These are phyloP conservation scores for Phellopilus nigrolimitatus DNA, from an alignment of 1,284 basidiomycete genomes.

Conservation along the genomic window DNA sequence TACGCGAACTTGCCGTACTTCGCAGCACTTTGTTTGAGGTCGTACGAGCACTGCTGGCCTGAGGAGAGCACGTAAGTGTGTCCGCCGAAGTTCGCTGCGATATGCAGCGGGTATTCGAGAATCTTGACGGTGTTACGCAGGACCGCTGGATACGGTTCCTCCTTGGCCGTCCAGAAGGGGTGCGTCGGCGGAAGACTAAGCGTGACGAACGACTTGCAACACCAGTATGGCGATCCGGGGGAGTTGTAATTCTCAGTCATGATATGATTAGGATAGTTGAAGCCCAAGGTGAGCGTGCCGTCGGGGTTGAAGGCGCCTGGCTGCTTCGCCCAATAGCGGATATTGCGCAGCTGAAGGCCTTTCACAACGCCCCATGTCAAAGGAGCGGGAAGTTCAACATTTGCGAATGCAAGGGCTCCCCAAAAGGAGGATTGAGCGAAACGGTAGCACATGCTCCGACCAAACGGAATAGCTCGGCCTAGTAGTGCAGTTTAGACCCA, in stretches of 20 bases:
- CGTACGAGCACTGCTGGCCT: conserved; percentile 75
- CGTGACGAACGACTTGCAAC: conserved; percentile 71
- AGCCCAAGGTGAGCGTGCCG: conserved; percentile 73
- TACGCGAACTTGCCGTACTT: conserved; percentile 79
- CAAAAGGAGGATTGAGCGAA: conserved; percentile 78
- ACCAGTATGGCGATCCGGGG: conserved; percentile 80
- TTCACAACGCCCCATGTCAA: conserved; percentile 72
- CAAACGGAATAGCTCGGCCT: conserved; percentile 75
- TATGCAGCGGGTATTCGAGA: conserved; percentile 62
- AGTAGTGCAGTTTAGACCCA: not conserved
- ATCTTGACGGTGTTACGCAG: conserved; percentile 42
- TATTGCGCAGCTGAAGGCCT: conserved; percentile 67
- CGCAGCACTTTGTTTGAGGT: conserved; percentile 70
- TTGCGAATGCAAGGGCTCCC: conserved; percentile 68
- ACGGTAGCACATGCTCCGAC: conserved; percentile 71
- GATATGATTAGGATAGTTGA: conserved; percentile 67
- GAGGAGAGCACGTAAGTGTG: conserved; percentile 72
- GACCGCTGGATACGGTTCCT: conserved; percentile 54
- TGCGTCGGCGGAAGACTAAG: conserved; percentile 61
- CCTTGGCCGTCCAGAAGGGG: conserved; percentile 65
- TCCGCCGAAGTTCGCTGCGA: conserved; percentile 54
- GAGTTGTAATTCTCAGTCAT: conserved; percentile 80
- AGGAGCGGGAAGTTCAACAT: conserved; percentile 62
- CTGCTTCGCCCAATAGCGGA: conserved; percentile 66
- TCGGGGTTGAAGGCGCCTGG: conserved; percentile 56